Conservation (phyloP, 2,329 filamentous ascomycete genomes). For the Aspergillus sp. region DNA sequence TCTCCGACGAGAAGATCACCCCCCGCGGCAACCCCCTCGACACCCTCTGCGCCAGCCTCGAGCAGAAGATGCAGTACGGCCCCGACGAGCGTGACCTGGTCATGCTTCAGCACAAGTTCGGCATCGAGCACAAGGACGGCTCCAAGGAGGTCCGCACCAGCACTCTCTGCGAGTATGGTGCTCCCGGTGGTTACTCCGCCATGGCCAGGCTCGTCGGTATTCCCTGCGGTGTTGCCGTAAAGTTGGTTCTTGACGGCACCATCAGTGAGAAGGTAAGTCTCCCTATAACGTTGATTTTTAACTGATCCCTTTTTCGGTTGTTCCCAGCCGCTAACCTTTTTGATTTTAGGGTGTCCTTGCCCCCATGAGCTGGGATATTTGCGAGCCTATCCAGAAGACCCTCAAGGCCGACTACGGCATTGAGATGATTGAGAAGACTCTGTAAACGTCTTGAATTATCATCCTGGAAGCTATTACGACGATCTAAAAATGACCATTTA, state of each 20-base stretch:
- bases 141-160: slow-evolving; percentile 73
- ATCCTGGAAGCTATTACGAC: neutral
- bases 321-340: neutral
- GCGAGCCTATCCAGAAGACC: slow-evolving; percentile 72
- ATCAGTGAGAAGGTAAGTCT: slow-evolving; percentile 60
- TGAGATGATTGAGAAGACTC: slow-evolving; percentile 67
- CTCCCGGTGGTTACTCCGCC: slow-evolving; percentile 72
- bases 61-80: slow-evolving; percentile 88
- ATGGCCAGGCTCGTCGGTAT: slow-evolving; percentile 84
- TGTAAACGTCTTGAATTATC: slow-evolving; percentile 26
- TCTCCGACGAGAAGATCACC: slow-evolving; percentile 67
- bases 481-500: slow-evolving; percentile 3
- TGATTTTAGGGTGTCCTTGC: slow-evolving; percentile 63
- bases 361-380: slow-evolving; percentile 71
- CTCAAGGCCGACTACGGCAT: slow-evolving; percentile 75
- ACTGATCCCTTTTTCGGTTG: too few species aligned
- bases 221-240: slow-evolving; percentile 71
- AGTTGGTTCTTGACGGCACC: slow-evolving; percentile 74
- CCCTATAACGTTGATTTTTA: neutral
- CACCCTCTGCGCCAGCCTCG: slow-evolving; percentile 83
- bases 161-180: slow-evolving; percentile 81
- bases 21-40: slow-evolving; percentile 80
- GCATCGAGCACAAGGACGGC: slow-evolving; percentile 79
- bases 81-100: slow-evolving; percentile 82
- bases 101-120: slow-evolving; percentile 65